phyloP scores from a whole-genome alignment of 2,329 filamentous ascomycete species.

The Hymenoscyphus scutula region DNA sequence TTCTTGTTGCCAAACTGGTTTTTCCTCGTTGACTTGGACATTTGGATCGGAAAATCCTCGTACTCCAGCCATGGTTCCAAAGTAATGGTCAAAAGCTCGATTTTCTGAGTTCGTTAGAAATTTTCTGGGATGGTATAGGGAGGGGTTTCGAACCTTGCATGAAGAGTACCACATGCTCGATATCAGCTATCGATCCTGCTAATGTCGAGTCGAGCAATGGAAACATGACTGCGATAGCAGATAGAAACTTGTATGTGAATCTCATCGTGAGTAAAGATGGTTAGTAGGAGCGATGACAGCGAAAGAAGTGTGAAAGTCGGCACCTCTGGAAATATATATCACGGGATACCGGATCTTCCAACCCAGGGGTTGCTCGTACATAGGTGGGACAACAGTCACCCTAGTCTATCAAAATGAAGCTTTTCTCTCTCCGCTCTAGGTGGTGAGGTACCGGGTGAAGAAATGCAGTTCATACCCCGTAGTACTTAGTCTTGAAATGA shows the following conservation, averaged over 20 bases:
- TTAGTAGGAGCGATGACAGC: neutral
- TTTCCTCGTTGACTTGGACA: constrained; percentile 44
- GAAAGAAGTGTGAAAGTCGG: neutral
- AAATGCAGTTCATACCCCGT: too few relatives aligned
- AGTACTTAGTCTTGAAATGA: too few relatives aligned
- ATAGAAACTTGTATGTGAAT: constrained; percentile 15
- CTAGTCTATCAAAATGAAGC: neutral
- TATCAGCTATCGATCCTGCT: constrained; percentile 45
- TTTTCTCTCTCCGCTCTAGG: neutral
- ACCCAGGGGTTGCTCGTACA: neutral
- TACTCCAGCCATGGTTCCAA: constrained; percentile 54
- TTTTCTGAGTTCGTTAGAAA: constrained; percentile 20
- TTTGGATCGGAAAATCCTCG: constrained; percentile 57
- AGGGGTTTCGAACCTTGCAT: constrained; percentile 45
- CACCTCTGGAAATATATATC: neutral
- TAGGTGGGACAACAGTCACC: neutral
- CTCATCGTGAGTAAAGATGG: constrained; percentile 17
- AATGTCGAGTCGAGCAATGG: constrained; percentile 19
- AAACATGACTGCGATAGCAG: constrained; percentile 22
- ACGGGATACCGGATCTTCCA: neutral
- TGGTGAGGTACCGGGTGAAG: neutral
- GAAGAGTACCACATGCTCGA: constrained; percentile 57
- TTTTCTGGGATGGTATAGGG: too few relatives aligned
- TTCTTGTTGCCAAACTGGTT: constrained; percentile 25
- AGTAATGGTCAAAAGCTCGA: constrained; percentile 40